Evolutionary conservation across 768 basidiomycete species (phyloP), one percentile per base, ranked within the genome.

Genomic region (Phanerochaete sordida): DNA sequence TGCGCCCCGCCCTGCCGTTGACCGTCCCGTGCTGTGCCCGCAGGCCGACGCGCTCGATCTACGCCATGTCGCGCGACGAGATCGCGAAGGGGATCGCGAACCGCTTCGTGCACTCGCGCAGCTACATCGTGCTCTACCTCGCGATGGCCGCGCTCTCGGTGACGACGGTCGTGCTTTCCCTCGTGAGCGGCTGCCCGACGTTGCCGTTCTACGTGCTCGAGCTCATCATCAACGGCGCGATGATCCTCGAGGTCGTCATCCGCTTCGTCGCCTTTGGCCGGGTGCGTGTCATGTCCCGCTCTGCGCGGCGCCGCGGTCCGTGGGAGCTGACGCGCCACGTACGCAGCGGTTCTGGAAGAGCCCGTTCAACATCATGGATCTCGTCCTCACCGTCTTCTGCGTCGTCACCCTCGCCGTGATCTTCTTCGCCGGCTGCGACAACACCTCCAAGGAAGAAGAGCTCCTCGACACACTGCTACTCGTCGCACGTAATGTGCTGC

Each of bases 291-390:
- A n/a, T n/a, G 21, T 27, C 24, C 46, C 28, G 23, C 35, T 33
- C 16, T 19, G n/a, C 5, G 21, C 3, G 13, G 4, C 21, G 15
- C 33, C 37, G 52, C 62, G 19, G 39, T 16, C 39, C 39, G 39
- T 43, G 39, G 19, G 39, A 44, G 45, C 56, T 59, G 11, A 27
- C 19, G 6, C 39, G 54, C 44, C 60, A 49, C 55, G 12, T 54
- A 59, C 56, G 43, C 70, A 95, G 94, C 91, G 94, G 93, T 97
- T 97, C 78, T 95, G 93, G 93, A 90, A 84, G 71, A 91, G 92
- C n/a, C 86, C 87, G 12, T 94, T 93, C 76, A 98, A 98, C 70
- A 77, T 92, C 31, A 79, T 95, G 67, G 95, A 98, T 71, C 81
- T 97, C 16, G 82, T 91, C 52, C 80, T 99, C 46, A 98, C 97